Evolutionary conservation across 768 basidiomycete genomes (phyloP), one percentile per base, ranked within the genome.

Genomic region (Termitomyces sp.): DNA sequence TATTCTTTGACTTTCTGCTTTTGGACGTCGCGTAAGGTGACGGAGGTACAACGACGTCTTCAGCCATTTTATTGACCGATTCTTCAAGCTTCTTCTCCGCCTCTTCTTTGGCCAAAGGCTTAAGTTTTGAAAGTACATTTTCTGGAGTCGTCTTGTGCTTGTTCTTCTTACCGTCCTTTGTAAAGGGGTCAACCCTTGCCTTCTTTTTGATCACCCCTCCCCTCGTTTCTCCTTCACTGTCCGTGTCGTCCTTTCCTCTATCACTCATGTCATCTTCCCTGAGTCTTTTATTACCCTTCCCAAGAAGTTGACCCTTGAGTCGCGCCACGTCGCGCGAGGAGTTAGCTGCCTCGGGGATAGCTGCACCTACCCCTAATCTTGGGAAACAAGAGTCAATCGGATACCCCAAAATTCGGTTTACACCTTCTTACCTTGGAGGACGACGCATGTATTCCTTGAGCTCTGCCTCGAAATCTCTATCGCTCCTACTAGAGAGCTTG

Each of bases 301-400:
- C 83, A 12, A 75, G 65, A 2, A 92, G 77, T 64, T 79, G 83
- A 54, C 77, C 77, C 66, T 83, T 86, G 20, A 92, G 76, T 60
- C 81, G 81, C 18, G 80, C 81, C n/a, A 77, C 73, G 55, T 88
- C 88, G 39, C 81, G 77, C 39, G 77, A 74, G 36, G 75, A 62
- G 51, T 63, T 71, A 29, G 77, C 70, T 0, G 72, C 68, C 51
- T 80, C 81, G 29, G 87, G 81, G 24, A 84, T 72, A 29, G 81
- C 66, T 34, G 88, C 87, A 24, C 90, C 90, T 8, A 92, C 88
- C 55, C 90, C 90, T 56, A 92, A 73, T 64, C 90, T 92, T 58
- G 51, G 44, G 41, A 58, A 44, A 54, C 60, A 29, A 26, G 39
- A 49, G 56, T 44, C 28, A 46, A 26, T 31, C 45, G 28, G 51